These are phyloP conservation scores for Trametes versicolor DNA, from an alignment of 1,284 basidiomycete genomes.

Conservation along the genomic window DNA sequence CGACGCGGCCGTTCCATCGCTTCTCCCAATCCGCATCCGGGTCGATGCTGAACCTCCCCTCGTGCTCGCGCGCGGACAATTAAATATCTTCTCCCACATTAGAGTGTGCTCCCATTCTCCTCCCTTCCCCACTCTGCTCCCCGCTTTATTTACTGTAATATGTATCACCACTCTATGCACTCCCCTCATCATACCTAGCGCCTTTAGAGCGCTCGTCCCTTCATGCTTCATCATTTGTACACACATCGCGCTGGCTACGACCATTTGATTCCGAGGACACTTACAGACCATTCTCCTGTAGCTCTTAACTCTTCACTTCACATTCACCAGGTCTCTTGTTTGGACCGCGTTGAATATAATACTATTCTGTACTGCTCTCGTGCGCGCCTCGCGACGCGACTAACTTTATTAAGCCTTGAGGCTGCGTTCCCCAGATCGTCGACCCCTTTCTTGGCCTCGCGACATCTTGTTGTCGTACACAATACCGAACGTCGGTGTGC, in stretches of 20 bases:
- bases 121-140: background rate
- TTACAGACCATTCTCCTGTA: background rate
- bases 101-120: background rate
- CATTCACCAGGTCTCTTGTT: background rate
- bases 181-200: background rate
- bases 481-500: background rate
- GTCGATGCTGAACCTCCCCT: conserved; percentile 29
- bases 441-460: background rate
- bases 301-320: background rate
- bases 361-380: background rate
- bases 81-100: background rate
- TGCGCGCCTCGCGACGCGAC: conserved; percentile 2
- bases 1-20: conserved; percentile 24
- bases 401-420: background rate
- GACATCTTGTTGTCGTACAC: background rate
- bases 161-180: background rate
- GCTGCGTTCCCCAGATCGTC: conserved; percentile 4
- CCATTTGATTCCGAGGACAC: background rate
- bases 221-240: background rate
- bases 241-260: background rate
- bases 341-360: background rate
- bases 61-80: conserved; percentile 29
- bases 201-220: background rate
- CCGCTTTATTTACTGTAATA: background rate
- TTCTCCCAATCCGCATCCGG: conserved; percentile 28